phyloP scores from a whole-genome alignment of 495 filamentous ascomycete species.

The Hypoxylon subgilvum region DNA sequence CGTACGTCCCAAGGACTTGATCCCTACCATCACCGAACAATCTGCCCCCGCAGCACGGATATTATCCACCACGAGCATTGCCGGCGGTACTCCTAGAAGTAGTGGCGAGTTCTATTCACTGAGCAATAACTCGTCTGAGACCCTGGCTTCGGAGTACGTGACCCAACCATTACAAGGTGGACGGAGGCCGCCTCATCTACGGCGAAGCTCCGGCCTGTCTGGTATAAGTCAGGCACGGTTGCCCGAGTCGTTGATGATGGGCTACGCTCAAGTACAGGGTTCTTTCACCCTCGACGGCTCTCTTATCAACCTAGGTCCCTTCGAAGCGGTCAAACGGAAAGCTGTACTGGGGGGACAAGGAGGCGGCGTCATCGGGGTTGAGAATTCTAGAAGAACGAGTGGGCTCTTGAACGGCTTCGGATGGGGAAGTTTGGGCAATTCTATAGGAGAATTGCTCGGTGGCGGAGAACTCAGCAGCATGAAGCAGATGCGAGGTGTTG shows the following conservation, averaged over 20 bases:
- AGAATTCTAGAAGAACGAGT: constrained; percentile 74
- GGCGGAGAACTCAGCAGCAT: constrained; percentile 87
- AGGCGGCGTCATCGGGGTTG: constrained; percentile 80
- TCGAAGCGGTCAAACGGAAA: constrained; percentile 95
- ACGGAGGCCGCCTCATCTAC: constrained; percentile 61
- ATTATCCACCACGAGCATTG: constrained; percentile 72
- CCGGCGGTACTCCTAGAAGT: constrained; percentile 74
- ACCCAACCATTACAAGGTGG: constrained; percentile 56
- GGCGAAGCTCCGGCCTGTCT: constrained; percentile 66
- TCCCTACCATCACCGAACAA: constrained; percentile 59
- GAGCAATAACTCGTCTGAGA: constrained; percentile 93
- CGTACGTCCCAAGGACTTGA: constrained; percentile 45
- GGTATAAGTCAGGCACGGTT: constrained; percentile 50
- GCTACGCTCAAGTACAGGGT: constrained; percentile 92
- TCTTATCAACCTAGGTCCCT: constrained; percentile 83
- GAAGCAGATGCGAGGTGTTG: constrained; percentile 88
- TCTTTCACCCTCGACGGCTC: constrained; percentile 92
- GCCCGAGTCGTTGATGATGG: constrained; percentile 92
- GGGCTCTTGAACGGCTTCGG: constrained; percentile 84
- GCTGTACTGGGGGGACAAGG: constrained; percentile 87
- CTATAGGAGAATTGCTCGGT: constrained; percentile 83
- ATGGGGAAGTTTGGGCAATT: constrained; percentile 88
- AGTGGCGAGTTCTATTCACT: constrained; percentile 93
- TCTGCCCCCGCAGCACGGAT: constrained; percentile 68
- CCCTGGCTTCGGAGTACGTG: constrained; percentile 88